phyloP scores from a whole-genome alignment of 164 flowering plant genomes.

The Magnolia changhungtana region DNA sequence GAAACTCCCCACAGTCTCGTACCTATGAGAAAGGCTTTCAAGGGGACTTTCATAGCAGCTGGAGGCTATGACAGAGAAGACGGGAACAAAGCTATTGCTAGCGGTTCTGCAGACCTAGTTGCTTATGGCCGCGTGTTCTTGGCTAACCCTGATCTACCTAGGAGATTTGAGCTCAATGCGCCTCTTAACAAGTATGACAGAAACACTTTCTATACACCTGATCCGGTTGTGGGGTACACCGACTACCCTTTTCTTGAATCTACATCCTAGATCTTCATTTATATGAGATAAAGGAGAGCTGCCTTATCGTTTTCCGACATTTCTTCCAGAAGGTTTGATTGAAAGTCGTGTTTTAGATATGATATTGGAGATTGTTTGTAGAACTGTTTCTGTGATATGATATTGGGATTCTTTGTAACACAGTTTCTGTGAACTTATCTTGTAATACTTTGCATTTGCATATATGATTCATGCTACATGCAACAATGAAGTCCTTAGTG shows the following conservation, averaged over 20 bases:
- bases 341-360: no score
- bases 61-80: conserved; percentile 46
- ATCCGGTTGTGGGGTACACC: conserved; percentile 36
- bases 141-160: conserved; percentile 42
- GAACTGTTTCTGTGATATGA: no score
- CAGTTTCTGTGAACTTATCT: no score
- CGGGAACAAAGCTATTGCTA: conserved; percentile 33
- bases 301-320: no score
- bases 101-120: conserved; percentile 29
- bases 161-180: conserved; percentile 30
- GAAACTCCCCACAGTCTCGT: conserved; percentile 32
- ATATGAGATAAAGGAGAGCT: no score
- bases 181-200: conserved; percentile 33
- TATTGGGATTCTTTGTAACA: no score
- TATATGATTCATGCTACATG: no score
- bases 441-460: no score
- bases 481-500: no score
- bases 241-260: conserved; percentile 31
- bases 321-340: no score
- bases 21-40: conserved; percentile 35
- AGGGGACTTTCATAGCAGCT: conserved; percentile 38
- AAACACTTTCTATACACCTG: conserved; percentile 30
- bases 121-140: conserved; percentile 33
- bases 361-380: no score
- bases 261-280: no score